A percentile compares a stretch with the other conserved stretches of the same genome.
Conservation (phyloP, 352 stramenopile species). For the Pythium vanterpoolii region DNA sequence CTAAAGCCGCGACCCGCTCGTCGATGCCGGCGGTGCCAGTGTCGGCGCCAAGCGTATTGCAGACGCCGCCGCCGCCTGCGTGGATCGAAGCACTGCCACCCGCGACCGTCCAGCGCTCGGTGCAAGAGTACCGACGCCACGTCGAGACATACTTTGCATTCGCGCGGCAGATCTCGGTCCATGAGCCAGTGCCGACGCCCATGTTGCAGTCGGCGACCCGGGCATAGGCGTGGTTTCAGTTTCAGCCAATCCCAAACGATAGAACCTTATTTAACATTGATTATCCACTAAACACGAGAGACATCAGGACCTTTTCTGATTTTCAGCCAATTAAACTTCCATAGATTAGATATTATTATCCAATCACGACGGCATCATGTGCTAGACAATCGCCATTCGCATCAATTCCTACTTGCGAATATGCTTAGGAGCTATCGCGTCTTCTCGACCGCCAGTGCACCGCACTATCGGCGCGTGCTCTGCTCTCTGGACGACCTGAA, state of each 20-base stretch:
- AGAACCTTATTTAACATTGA: constrained; percentile 7
- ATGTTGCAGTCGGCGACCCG: constrained; percentile 29
- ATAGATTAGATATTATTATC: not conserved
- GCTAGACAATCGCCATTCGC: not conserved
- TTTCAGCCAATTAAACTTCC: not conserved
- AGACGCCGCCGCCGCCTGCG: constrained; percentile 3
- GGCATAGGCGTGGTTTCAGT: not conserved
- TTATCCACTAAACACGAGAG: constrained; percentile 3
- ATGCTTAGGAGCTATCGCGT: constrained; percentile 12
- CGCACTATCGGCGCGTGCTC: constrained; percentile 33
- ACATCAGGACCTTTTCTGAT: not conserved
- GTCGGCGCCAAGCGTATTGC: constrained; percentile 3
- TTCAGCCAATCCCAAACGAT: constrained; percentile 4
- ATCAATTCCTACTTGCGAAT: not conserved
- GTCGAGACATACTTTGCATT: constrained; percentile 67
- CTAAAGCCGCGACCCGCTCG: constrained; percentile 11
- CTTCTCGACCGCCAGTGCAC: constrained; percentile 7
- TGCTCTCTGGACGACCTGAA: constrained; percentile 55
- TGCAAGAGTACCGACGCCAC: constrained; percentile 65
- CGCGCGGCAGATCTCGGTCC: constrained; percentile 55
- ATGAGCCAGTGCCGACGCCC: constrained; percentile 61
- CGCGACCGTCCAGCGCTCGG: constrained; percentile 38
- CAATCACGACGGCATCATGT: not conserved
- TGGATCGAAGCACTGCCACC: constrained; percentile 50
- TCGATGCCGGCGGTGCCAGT: constrained; percentile 9